Conservation (phyloP, 2,329 filamentous ascomycete genomes). For the Coccinonectria pachysandricola region DNA sequence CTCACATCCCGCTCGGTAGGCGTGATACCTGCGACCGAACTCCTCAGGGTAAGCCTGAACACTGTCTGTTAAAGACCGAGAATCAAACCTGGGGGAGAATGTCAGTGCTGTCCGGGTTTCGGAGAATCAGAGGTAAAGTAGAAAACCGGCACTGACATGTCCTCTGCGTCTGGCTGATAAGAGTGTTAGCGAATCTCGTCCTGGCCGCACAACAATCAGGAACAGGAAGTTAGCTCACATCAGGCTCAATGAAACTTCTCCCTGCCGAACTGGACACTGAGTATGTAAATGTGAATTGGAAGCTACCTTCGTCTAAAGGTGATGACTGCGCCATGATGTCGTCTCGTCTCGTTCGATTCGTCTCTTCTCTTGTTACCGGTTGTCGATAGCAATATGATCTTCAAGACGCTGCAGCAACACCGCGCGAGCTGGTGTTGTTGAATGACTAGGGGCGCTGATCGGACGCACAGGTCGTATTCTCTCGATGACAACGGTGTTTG, state of each 20-base stretch:
- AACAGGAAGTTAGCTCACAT: slow-evolving; percentile 16
- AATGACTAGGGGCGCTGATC: no score
- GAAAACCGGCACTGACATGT: slow-evolving; percentile 12
- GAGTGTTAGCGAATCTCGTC: no score
- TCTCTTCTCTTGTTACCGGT: no score
- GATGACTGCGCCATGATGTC: slow-evolving; percentile 9
- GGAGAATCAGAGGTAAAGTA: slow-evolving; percentile 1
- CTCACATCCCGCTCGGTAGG: slow-evolving; percentile 37
- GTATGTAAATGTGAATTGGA: slow-evolving; percentile 25
- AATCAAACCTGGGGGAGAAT: no score
- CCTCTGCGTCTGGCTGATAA: slow-evolving; percentile 14
- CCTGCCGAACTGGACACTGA: slow-evolving; percentile 15
- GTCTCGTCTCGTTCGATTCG: no score
- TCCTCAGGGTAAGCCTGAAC: slow-evolving; percentile 31
- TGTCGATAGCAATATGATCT: no score
- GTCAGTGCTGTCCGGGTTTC: no score
- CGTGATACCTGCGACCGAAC: slow-evolving; percentile 37
- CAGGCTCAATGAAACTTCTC: slow-evolving; percentile 24
- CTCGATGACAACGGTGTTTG: no score
- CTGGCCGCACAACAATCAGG: background rate
- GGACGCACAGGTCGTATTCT: no score
- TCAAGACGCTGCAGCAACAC: no score
- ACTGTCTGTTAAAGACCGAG: slow-evolving; percentile 30
- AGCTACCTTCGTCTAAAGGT: slow-evolving; percentile 12
- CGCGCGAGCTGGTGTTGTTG: no score